Conservation (phyloP, 2,329 filamentous ascomycete species). For the Diaporthe batatas region DNA sequence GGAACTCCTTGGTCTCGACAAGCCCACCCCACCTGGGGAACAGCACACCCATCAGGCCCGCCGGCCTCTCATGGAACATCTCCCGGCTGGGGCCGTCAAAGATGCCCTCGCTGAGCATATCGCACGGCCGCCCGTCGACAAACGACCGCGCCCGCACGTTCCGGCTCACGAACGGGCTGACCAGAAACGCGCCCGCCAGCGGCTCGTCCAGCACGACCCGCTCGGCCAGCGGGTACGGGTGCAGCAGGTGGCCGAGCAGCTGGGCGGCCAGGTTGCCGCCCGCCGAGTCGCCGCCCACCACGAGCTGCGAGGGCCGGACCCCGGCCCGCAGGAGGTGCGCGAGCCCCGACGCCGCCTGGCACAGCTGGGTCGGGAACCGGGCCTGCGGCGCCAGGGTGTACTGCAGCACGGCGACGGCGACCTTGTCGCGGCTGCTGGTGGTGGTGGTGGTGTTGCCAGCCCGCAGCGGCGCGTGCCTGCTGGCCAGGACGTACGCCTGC, state of each 20-base stretch:
- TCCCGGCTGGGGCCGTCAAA: slow-evolving; percentile 36
- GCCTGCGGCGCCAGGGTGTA: slow-evolving; percentile 52
- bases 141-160: slow-evolving; percentile 45
- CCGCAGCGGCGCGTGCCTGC: background rate
- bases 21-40: slow-evolving; percentile 13
- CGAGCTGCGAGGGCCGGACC: slow-evolving; percentile 49
- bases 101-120: slow-evolving; percentile 50
- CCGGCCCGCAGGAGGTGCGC: slow-evolving; percentile 49
- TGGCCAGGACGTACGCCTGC: slow-evolving; percentile 38
- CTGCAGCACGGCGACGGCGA: slow-evolving; percentile 52
- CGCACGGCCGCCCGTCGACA: slow-evolving; percentile 48
- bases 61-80: slow-evolving; percentile 38
- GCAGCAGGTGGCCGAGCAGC: slow-evolving; percentile 51
- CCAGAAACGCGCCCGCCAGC: slow-evolving; percentile 50
- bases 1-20: slow-evolving; percentile 21
- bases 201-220: slow-evolving; percentile 47
- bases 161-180: slow-evolving; percentile 52
- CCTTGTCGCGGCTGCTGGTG: slow-evolving; percentile 39
- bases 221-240: slow-evolving; percentile 47
- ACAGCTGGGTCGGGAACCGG: slow-evolving; percentile 51
- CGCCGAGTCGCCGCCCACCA: slow-evolving; percentile 55
- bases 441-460: background rate
- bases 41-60: background rate
- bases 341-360: slow-evolving; percentile 51
- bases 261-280: slow-evolving; percentile 53